A percentile compares a stretch with the other conserved stretches of the same genome.
phyloP scores from a whole-genome alignment of 129 eudicot genomes.

The Dittrichia graveolens region DNA sequence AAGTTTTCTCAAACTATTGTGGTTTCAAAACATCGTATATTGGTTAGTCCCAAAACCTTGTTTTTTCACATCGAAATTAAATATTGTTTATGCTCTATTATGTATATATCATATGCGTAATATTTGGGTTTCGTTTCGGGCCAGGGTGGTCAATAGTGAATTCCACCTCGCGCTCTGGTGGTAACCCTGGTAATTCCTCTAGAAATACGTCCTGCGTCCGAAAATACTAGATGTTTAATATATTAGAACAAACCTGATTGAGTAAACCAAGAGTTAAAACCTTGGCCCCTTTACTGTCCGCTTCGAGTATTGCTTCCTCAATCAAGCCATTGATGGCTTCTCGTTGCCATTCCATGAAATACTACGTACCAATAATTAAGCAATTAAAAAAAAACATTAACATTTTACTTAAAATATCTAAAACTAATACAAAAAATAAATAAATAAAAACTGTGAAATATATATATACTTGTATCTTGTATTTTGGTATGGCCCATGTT shows the following conservation, averaged over 20 bases:
- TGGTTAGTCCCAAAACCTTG: too few species aligned
- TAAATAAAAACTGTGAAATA: not conserved
- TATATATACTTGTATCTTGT: constrained; percentile 44
- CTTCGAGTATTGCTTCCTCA: constrained; percentile 79
- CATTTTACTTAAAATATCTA: not conserved
- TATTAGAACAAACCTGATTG: constrained; percentile 57
- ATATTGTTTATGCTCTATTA: too few species aligned
- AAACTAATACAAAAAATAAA: not conserved
- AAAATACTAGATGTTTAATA: not conserved
- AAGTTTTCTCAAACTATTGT: too few species aligned
- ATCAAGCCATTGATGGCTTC: constrained; percentile 63
- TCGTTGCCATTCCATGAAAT: constrained; percentile 67
- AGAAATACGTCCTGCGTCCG: too few species aligned
- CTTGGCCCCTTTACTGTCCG: constrained; percentile 59
- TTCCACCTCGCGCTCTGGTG: too few species aligned
- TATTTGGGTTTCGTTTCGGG: too few species aligned
- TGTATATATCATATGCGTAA: too few species aligned
- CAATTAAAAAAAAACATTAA: not conserved
- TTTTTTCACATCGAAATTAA: too few species aligned
- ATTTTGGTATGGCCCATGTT: constrained; percentile 51
- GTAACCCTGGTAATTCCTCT: too few species aligned
- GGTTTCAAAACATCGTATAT: too few species aligned
- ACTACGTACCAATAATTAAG: constrained; percentile 36
- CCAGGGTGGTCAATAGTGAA: too few species aligned
- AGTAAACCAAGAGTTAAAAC: constrained; percentile 76